Evolutionary conservation across 2,329 filamentous ascomycete species (phyloP), one percentile per base, ranked within the genome.

Genomic region (Cytospora chrysosperma): DNA sequence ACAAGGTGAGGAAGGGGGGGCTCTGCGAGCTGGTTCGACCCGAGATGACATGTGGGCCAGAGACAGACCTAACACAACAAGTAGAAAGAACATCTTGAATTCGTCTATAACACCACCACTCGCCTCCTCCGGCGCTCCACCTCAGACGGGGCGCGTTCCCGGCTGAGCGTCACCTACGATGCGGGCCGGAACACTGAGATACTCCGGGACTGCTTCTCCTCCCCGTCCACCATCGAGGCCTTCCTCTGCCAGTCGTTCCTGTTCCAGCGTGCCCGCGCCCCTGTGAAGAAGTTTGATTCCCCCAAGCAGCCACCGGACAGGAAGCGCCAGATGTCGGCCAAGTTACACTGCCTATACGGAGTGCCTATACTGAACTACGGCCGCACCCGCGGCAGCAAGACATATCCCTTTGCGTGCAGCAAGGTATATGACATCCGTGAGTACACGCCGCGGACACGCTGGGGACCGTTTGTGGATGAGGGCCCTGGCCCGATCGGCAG

Each of bases 401-500:
- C 78, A 1, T 87, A 86, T 71, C 84, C 86, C 1, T 88, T 82
- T 67, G 90, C 91, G 1, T 82, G 86, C 60, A 84, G 86, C 53
- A 84, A 85, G 66, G 88, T 93, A 3, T 94, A 93, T 68, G 90
- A 93, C 71, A 75, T 93, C 55, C 81, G 90, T 1, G 82, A 88
- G 67, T 91, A 92, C 73, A 89, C 84, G 0, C 72, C 77, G 2
- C 72, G 75, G 28, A 88, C 83, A 1, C 73, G 80, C 40, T 93
- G 90, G 90, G 91, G 91, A 0, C 91, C 91, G 26, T 93, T 91
- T 69, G 76, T 82, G 70, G 77, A 84, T 56, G 89, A 93, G 70
- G 85, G 82, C 1, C 81, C 79, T 2, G 56, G 49, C 13, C 57
- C 60, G 13, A 50, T 56, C 19, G 54, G 61, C 15, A 63, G 32